Evolutionary conservation across 2,329 filamentous ascomycete genomes (phyloP).

Genomic region (Epichloe aotearoae): DNA sequence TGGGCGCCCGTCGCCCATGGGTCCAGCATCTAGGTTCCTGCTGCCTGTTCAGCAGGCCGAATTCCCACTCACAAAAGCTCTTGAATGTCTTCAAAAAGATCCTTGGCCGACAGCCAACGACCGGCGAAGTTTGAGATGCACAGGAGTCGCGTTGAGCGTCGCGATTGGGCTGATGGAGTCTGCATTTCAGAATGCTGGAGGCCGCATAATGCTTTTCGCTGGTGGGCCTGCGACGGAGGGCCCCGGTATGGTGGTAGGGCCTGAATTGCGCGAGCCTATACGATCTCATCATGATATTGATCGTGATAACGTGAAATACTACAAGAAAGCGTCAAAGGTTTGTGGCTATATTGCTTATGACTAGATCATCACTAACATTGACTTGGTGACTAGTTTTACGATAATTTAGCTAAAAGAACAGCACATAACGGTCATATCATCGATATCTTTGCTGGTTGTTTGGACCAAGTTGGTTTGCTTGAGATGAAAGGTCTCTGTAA

Average conservation of each 20-base stretch:
- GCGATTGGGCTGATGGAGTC: constrained; percentile 86
- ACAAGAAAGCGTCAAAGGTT: constrained; percentile 96
- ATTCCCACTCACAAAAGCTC: constrained; percentile 89
- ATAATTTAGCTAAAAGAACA: constrained; percentile 81
- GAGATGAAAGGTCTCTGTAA: constrained; percentile 98
- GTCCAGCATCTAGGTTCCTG: constrained; percentile 78
- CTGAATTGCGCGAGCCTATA: constrained; percentile 90
- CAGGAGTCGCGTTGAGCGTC: constrained; percentile 90
- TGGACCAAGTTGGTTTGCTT: constrained; percentile 91
- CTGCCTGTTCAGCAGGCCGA: constrained; percentile 92
- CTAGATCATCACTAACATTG: background rate
- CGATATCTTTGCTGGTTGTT: constrained; percentile 92
- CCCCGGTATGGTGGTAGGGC: constrained; percentile 90
- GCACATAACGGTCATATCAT: constrained; percentile 96
- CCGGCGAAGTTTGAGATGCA: constrained; percentile 79
- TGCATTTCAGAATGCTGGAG: constrained; percentile 90
- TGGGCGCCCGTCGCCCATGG: constrained; percentile 62
- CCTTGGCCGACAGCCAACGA: constrained; percentile 96
- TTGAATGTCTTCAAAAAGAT: constrained; percentile 91
- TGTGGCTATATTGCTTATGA: constrained; percentile 8
- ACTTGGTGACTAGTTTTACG: constrained; percentile 58
- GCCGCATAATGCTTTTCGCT: constrained; percentile 92
- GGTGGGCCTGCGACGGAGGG: constrained; percentile 92
- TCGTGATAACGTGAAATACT: constrained; percentile 97
- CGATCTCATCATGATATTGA: constrained; percentile 98